Evolutionary conservation across 352 stramenopile species (phyloP).

Genomic region (Thraustochytrium striatum): DNA sequence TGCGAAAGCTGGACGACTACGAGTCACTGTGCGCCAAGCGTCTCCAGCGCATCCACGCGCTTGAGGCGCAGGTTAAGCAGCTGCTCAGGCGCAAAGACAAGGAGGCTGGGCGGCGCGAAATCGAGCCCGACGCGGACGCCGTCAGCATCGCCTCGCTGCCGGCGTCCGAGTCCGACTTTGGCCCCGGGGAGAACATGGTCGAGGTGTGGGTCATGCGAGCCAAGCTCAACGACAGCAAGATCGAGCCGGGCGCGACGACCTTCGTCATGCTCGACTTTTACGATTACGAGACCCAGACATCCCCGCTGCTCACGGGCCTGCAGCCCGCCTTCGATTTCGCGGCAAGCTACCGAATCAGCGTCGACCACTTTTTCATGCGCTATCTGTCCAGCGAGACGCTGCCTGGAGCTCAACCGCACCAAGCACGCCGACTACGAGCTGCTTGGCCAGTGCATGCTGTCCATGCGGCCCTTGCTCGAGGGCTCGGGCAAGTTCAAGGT

Average conservation of each 20-base stretch:
- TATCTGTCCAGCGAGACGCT: slow-evolving; percentile 80
- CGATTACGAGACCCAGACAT: slow-evolving; percentile 86
- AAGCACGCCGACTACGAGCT: slow-evolving; percentile 78
- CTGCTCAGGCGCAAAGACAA: slow-evolving; percentile 66
- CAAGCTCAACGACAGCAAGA: slow-evolving; percentile 65
- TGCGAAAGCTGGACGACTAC: slow-evolving; percentile 73
- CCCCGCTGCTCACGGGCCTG: slow-evolving; percentile 70
- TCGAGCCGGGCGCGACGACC: slow-evolving; percentile 70
- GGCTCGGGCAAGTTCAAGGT: slow-evolving; percentile 69
- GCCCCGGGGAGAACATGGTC: slow-evolving; percentile 78
- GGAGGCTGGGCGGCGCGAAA: slow-evolving; percentile 50
- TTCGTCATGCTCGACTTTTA: slow-evolving; percentile 89
- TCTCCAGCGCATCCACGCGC: slow-evolving; percentile 68
- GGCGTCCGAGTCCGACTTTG: slow-evolving; percentile 56
- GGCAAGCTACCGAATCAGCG: slow-evolving; percentile 80
- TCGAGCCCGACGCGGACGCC: slow-evolving; percentile 21
- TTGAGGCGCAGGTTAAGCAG: slow-evolving; percentile 79
- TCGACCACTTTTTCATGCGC: slow-evolving; percentile 82
- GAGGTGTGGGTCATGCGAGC: slow-evolving; percentile 77
- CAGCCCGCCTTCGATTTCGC: slow-evolving; percentile 82
- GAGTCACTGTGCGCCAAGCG: slow-evolving; percentile 73
- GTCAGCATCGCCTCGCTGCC: slow-evolving; percentile 45
- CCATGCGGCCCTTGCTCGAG: slow-evolving; percentile 68
- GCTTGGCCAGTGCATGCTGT: slow-evolving; percentile 65
- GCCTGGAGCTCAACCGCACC: slow-evolving; percentile 75